Evolutionary conservation across 306 rosid species (phyloP), one percentile per base, ranked within the genome.

Genomic region (Purshia tridentata): DNA sequence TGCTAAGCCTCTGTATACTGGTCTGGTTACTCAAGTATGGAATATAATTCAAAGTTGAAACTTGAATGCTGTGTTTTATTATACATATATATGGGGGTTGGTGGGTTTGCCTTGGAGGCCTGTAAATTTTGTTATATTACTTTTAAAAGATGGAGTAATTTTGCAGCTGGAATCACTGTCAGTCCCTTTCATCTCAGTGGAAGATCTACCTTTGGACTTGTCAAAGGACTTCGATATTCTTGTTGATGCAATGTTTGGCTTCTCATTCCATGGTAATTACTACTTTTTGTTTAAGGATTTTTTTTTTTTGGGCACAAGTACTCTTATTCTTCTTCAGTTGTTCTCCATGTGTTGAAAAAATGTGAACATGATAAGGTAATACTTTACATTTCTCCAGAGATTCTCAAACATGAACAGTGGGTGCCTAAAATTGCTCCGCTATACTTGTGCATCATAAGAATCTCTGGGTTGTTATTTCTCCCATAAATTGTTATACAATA

Each of bases 241-340:
- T 81, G 69, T 89, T 6, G 97, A 91, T 86, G 93, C 99, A 8
- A 87, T 91, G 83, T 91, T 94, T 81, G 97, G 99, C 61, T 94
- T 94, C 92, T 94, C 97, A 14, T 94, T 88, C 85, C 93, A 87
- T 83, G 99, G 97, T 94, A 91, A 66, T 63, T 60, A 47, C 62
- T 73, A 54, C 56, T 54, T 42, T 75, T 47, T 22, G 16, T 72
- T 70, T 61, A 23, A 8, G 55, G 67, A 69, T 49, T 37, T 37
- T 64, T 49, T 50, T 73, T 56, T 39, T 49, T 16, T 44, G 54
- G 74, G 13, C 46, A 55, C 41, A 41, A 14, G 4, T 44, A 54
- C 48, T 42, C 42, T 41, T 15, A 4, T 42, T 54, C 14, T 19
- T 19, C 14, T 70, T 70, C 9, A 22, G 49, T 37, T 67, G 37